Percentiles rank a stretch among this genome's conserved stretches.
Conservation (phyloP, 2,329 filamentous ascomycete species). For the Nemania bipapillata region DNA sequence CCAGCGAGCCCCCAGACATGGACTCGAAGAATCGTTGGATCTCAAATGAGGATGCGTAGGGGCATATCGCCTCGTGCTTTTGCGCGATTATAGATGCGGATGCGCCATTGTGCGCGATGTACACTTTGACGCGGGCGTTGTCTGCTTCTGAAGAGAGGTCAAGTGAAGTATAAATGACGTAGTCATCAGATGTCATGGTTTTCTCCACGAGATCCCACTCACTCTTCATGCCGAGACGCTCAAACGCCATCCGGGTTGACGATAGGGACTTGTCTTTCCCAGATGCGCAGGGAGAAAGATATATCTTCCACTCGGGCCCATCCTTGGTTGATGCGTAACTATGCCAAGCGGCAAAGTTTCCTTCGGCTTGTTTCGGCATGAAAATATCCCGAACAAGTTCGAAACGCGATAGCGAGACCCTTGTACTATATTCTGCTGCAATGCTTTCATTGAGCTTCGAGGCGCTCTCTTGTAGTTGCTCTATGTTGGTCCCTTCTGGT, state of each 20-base stretch:
- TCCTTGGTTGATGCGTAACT: constrained; percentile 26
- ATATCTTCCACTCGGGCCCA: constrained; percentile 38
- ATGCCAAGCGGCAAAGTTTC: constrained; percentile 35
- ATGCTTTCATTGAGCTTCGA: constrained; percentile 23
- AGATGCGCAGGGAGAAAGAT: constrained; percentile 32
- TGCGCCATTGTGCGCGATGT: constrained; percentile 29
- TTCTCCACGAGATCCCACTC: constrained; percentile 21
- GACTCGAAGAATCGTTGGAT: constrained; percentile 38
- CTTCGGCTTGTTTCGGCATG: constrained; percentile 23
- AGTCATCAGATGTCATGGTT: constrained; percentile 24
- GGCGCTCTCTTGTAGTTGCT: constrained; percentile 21
- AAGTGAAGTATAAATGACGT: constrained; percentile 37
- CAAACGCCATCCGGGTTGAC: constrained; percentile 28
- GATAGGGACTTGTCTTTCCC: constrained; percentile 11
- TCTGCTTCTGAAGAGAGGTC: constrained; percentile 29
- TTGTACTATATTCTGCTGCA: constrained; percentile 20
- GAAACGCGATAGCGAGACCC: constrained; percentile 33
- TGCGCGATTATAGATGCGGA: constrained; percentile 26
- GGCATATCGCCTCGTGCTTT: constrained; percentile 31
- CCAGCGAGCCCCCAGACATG: constrained; percentile 27
- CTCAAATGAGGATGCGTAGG: constrained; percentile 32
- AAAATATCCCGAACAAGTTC: constrained; percentile 36
- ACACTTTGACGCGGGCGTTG: constrained; percentile 34
- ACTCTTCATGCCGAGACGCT: constrained; percentile 31
- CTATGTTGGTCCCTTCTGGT: constrained; percentile 5